A percentile compares a stretch with the other conserved stretches of the same genome.
phyloP scores from a whole-genome alignment of 2,329 filamentous ascomycete genomes.

The Biscogniauxia mediterranea region DNA sequence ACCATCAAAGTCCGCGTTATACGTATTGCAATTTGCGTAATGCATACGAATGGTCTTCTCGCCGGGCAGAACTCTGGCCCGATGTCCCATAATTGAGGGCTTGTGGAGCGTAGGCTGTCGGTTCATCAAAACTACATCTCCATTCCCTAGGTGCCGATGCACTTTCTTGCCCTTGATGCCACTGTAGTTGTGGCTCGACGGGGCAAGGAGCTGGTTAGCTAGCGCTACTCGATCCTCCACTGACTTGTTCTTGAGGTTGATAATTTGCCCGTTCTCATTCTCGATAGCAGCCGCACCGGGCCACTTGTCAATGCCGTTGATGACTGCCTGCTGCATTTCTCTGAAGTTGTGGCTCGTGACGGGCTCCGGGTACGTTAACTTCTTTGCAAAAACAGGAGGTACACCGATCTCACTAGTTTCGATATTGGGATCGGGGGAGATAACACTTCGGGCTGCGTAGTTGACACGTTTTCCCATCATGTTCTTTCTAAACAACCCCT shows the following conservation, averaged over 20 bases:
- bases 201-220: slow-evolving; percentile 89
- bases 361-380: slow-evolving; percentile 93
- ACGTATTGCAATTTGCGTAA: slow-evolving; percentile 99
- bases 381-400: slow-evolving; percentile 94
- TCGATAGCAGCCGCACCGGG: slow-evolving; percentile 93
- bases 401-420: slow-evolving; percentile 99
- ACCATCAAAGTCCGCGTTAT: slow-evolving; percentile 98
- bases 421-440: slow-evolving; percentile 96
- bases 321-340: slow-evolving; percentile 91
- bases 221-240: slow-evolving; percentile 83
- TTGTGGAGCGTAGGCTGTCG: slow-evolving; percentile 97
- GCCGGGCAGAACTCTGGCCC: slow-evolving; percentile 84
- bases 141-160: slow-evolving; percentile 90
- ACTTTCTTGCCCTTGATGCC: slow-evolving; percentile 92
- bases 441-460: slow-evolving; percentile 94
- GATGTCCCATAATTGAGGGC: slow-evolving; percentile 97
- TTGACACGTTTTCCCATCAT: slow-evolving; percentile 99
- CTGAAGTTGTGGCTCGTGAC: slow-evolving; percentile 97
- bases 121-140: slow-evolving; percentile 98
- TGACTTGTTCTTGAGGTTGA: slow-evolving; percentile 84
- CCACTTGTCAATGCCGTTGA: slow-evolving; percentile 92
- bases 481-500: slow-evolving; percentile 96
- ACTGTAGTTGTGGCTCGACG: slow-evolving; percentile 70
- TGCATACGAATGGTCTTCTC: slow-evolving; percentile 99
- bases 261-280: slow-evolving; percentile 89